Evolutionary conservation across 345 rosid genomes (phyloP).

Genomic region (Brassica nigra): DNA sequence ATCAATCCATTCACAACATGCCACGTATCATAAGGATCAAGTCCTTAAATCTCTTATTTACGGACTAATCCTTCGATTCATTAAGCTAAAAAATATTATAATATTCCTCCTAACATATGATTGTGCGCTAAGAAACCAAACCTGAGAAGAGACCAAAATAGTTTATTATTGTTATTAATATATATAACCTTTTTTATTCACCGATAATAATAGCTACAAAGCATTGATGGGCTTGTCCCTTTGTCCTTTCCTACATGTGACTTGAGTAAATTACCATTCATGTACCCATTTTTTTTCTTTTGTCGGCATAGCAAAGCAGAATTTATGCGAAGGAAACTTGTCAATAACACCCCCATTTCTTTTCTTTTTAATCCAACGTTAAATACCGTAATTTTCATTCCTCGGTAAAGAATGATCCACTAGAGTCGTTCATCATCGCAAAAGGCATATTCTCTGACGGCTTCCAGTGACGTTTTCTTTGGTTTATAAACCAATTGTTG

Average conservation of each 20-base stretch:
- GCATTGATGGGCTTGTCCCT: constrained; percentile 14
- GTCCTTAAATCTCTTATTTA: no score
- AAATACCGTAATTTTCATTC: constrained; percentile 43
- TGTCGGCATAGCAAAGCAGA: constrained; percentile 16
- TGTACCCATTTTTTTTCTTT: not conserved
- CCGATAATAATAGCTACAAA: constrained; percentile 30
- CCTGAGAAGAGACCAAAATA: not conserved
- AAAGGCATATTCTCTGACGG: constrained; percentile 84
- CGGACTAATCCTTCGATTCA: no score
- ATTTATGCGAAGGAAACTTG: constrained; percentile 19
- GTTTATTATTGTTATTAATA: not conserved
- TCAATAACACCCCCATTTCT: constrained; percentile 20
- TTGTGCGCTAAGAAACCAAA: no score
- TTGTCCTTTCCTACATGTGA: constrained; percentile 27
- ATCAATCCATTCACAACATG: no score
- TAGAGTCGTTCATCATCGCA: constrained; percentile 61
- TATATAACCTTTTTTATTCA: constrained; percentile 2
- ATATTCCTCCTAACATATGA: no score
- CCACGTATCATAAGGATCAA: no score
- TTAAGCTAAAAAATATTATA: no score
- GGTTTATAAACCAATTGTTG: constrained; percentile 91
- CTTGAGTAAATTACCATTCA: constrained; percentile 16
- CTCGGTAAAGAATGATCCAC: constrained; percentile 62
- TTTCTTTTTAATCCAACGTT: not conserved
- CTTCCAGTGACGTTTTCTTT: constrained; percentile 88